Evolutionary conservation across 805 yeast species (phyloP), one percentile per base, ranked within the genome.

Genomic region (Saturnispora dispora): DNA sequence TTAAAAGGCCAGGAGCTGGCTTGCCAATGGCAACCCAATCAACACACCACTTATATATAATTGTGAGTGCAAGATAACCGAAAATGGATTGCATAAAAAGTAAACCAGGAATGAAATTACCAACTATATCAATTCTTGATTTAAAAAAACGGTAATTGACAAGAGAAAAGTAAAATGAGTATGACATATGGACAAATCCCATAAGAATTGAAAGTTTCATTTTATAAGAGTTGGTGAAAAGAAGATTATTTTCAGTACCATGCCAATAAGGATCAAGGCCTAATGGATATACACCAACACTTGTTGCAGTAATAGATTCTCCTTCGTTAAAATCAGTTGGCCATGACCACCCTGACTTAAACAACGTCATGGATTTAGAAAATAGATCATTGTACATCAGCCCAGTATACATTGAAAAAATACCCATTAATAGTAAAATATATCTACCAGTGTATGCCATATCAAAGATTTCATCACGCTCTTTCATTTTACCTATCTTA

Each of bases 221-320:
- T 65, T 84, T 84, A 66, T 81, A 83, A 0, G 89, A 83, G 62
- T 84, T 84, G 30, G 85, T 71, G 63, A 84, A 84, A 47, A 84
- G 65, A 51, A 84, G 68, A 32, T 79, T 81, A 61, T 83, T 84
- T 53, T 84, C 90, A 32, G 88, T 69, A n/a, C 88, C 88, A 62
- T 84, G 90, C 90, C 90, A 84, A 15, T 78, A 80, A 66, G 80
- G 77, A 67, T 84, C 90, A 47, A 83, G 64, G 52, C 90, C 90
- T 52, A 82, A 66, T 27, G 79, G 70, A 58, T 83, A 83, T 9
- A 75, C 74, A 27, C 81, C 82, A 8, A 69, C 66, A 52, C 68
- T 71, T 8, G 65, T 64, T 4, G 81, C 88, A 35, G 65, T 63
- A 33, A 83, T 63, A 3, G 72, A 58, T 9, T 76, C 75, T 46